Evolutionary conservation across 306 rosid species (phyloP).

Genomic region (Dalbergia cochinchinensis): DNA sequence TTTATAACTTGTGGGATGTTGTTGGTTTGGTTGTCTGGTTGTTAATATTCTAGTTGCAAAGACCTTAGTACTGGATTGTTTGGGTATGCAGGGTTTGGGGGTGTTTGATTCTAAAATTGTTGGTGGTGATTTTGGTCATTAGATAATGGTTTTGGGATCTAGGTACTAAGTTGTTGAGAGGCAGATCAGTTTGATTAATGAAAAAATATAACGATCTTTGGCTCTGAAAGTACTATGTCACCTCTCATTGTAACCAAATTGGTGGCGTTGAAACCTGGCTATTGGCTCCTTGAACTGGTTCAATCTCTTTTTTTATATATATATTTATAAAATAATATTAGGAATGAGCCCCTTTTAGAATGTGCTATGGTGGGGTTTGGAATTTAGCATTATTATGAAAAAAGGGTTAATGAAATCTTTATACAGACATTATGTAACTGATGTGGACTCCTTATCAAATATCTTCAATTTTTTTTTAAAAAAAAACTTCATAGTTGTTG

Average conservation of each 20-base stretch:
- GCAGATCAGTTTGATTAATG: not conserved
- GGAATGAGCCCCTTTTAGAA: constrained; percentile 10
- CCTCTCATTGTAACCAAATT: not conserved
- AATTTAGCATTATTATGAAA: not conserved
- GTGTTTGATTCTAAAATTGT: constrained; percentile 17
- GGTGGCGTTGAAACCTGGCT: not conserved
- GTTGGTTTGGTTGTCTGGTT: constrained; percentile 6
- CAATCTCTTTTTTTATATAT: not conserved
- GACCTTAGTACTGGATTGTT: not conserved
- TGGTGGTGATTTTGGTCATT: constrained; percentile 16
- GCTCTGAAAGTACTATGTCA: not conserved
- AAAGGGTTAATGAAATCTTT: not conserved
- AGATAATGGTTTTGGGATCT: constrained; percentile 17
- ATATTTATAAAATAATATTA: not conserved
- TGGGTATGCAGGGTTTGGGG: constrained; percentile 24
- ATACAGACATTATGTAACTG: not conserved
- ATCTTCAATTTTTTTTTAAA: not conserved
- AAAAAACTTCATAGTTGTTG: constrained; percentile 28
- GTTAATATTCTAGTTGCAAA: constrained; percentile 7
- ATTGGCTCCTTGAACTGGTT: not conserved
- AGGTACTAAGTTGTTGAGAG: not conserved
- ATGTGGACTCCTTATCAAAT: not conserved
- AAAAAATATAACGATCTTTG: not conserved
- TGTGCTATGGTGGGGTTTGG: constrained; percentile 20
- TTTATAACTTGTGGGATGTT: not conserved